These are phyloP conservation scores for Cryptosporidium parvum DNA, from an alignment of 169 alveolate species.

Conservation along the genomic window DNA sequence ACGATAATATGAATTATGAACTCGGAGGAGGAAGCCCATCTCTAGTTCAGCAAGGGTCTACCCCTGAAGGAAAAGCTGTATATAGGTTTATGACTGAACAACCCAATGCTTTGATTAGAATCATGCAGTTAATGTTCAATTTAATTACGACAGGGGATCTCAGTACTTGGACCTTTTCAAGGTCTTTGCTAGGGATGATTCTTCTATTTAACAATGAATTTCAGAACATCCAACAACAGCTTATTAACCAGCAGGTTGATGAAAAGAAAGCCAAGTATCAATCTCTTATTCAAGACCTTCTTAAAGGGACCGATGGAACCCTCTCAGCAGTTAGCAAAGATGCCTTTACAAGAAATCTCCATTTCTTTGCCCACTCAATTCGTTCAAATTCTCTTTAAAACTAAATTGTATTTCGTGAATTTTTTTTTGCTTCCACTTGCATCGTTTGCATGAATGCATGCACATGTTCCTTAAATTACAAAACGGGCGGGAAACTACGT, in stretches of 20 bases:
- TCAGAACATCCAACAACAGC: constrained; percentile 83
- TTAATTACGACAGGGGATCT: constrained; percentile 84
- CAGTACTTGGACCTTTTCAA: constrained; percentile 90
- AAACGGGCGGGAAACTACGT: constrained; percentile 66
- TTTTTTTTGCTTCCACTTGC: background rate
- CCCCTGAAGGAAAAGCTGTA: constrained; percentile 80
- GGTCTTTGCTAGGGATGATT: constrained; percentile 91
- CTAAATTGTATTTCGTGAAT: background rate
- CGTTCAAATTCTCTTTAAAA: constrained; percentile 60
- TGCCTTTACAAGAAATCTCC: constrained; percentile 70
- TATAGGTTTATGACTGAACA: constrained; percentile 83
- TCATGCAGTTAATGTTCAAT: constrained; percentile 86
- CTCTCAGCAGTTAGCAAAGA: constrained; percentile 71
- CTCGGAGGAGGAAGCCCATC: constrained; percentile 5
- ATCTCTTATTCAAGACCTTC: constrained; percentile 43
- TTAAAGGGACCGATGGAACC: constrained; percentile 73
- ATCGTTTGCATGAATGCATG: constrained; percentile 13
- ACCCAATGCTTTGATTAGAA: constrained; percentile 85
- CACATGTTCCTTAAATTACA: constrained; percentile 17
- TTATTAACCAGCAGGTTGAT: constrained; percentile 83
- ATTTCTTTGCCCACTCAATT: constrained; percentile 67
- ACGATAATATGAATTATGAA: constrained; percentile 35
- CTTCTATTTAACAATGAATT: constrained; percentile 85
- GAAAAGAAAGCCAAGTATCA: constrained; percentile 84
- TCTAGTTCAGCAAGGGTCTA: constrained; percentile 17